phyloP scores from a whole-genome alignment of 495 filamentous ascomycete genomes.

The Neurospora sublineolata region DNA sequence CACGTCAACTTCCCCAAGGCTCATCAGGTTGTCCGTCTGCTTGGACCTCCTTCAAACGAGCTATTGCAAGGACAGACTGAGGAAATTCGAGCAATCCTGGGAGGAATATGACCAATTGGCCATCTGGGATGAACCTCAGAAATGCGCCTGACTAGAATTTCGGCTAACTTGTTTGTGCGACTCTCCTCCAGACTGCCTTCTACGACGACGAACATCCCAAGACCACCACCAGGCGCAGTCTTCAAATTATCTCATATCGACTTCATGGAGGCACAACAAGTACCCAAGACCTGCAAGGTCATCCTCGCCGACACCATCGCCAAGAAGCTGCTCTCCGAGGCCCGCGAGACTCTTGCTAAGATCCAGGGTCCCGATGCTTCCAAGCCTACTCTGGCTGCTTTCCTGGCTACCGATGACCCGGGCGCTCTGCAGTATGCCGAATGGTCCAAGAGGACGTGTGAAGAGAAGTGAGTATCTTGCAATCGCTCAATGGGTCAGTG shows the following conservation, averaged over 20 bases:
- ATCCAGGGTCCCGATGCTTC: slow-evolving; percentile 37
- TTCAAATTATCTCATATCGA: not conserved
- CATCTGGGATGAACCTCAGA: not conserved
- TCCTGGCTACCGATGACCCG: slow-evolving; percentile 84
- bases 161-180: not conserved
- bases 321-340: slow-evolving; percentile 65
- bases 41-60: not conserved
- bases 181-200: not conserved
- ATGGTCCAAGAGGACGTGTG: slow-evolving; percentile 92
- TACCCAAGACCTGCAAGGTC: slow-evolving; percentile 73
- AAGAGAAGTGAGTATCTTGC: slow-evolving; percentile 63
- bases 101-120: not conserved
- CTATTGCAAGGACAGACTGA: not conserved
- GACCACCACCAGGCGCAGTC: not conserved
- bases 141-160: not conserved
- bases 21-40: not conserved
- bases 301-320: slow-evolving; percentile 77
- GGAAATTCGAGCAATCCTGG: not conserved
- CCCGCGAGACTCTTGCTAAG: slow-evolving; percentile 55
- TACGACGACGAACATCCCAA: not conserved
- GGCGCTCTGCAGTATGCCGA: slow-evolving; percentile 88
- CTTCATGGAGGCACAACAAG: slow-evolving; percentile 30
- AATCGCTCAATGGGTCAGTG: not conserved
- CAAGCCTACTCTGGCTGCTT: slow-evolving; percentile 73
- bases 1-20: not conserved